Evolutionary conservation across 345 rosid genomes (phyloP), one percentile per base, ranked within the genome.

Genomic region (Cardamine resedifolia): DNA sequence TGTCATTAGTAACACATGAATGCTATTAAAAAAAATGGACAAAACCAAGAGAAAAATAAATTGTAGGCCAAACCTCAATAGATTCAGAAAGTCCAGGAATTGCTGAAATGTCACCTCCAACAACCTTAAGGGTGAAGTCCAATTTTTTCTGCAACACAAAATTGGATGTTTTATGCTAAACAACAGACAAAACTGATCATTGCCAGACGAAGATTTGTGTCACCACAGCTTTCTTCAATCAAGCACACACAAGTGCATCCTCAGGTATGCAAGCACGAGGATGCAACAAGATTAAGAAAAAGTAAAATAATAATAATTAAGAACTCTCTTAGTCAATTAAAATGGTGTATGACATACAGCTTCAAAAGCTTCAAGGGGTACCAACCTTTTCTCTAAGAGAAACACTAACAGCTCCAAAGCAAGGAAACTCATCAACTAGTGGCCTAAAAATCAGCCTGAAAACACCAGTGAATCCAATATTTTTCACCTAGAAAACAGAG

Each of bases 381-480:
- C 80, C 45, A 31, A 96, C 99, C 98, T 88, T 96, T 79, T 96
- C 80, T 79, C 92, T 85, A 31, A 92, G 83, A 73, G 99, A 96
- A 83, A 79, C 90, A 73, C 82, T 86, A 56, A 96, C 88, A 64
- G 99, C 99, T 85, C 98, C 99, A 78, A 96, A 96, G 86, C 99
- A 88, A 76, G 99, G 99, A 65, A 96, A 84, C 74, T 92, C 98
- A 12, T 85, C 81, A 73, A 96, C 98, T 24, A 92, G 81, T 18
- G 99, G 99, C 89, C 84, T 92, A 76, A 96, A 92, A 67, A 92
- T 90, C 82, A 96, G 85, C 85, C 99, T 88, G 85, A 96, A 96
- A 80, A 96, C 92, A 82, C 99, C 99, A 55, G 99, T 88, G 76
- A 96, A 96, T 80, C 94, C 97, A 66, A 92, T 84, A 81, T 96